Base-by-base conservation (phyloP, 345 rosid species). In the Iberis pinnata region DNA sequence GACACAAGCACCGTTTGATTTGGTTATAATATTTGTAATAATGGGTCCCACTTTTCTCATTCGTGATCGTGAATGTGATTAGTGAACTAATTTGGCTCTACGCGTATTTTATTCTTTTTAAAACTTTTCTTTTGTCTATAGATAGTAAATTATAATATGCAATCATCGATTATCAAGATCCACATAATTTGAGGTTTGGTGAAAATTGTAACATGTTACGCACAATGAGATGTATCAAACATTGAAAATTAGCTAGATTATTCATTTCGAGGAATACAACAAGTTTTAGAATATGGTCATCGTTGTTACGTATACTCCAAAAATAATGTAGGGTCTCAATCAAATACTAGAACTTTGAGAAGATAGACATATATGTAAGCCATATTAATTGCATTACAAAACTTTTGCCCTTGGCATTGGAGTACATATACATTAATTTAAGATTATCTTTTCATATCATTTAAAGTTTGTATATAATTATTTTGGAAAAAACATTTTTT, bases 1-100 rank as follows among this genome's bases (percentile, higher is more conserved):
- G n/a, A n/a, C n/a, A n/a, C n/a, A n/a, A n/a, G 24, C 70, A 48
- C 71, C 66, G 32, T 66, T 18, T 39, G 61, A 78, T 78, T 63
- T 36, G 76, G 31, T 49, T 29, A 44, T 67, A 49, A 31, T 26
- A 25, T 48, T 71, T 36, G 49, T 24, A 62, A 9, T 9, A 7
- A 14, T 24, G 77, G 78, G 43, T 60, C 83, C 76, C 57, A 60
- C 71, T 12, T 29, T n/a, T n/a, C n/a, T n/a, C n/a, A 9, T 12
- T 44, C 11, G 4, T 10, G 5, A 9, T 39, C 11, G 47, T 52
- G 64, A 65, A 65, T 65, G 59, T 58, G 70, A 65, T 65, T 58
- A 65, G 56, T 58, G 69, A 65, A 65, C 69, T 65, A 65, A 65
- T 65, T 50, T 10, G 7, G 57, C 33, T 41, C 56, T 33, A 56